Evolutionary conservation across 495 filamentous ascomycete species (phyloP).

Genomic region (Recurvomyces mirabilis): DNA sequence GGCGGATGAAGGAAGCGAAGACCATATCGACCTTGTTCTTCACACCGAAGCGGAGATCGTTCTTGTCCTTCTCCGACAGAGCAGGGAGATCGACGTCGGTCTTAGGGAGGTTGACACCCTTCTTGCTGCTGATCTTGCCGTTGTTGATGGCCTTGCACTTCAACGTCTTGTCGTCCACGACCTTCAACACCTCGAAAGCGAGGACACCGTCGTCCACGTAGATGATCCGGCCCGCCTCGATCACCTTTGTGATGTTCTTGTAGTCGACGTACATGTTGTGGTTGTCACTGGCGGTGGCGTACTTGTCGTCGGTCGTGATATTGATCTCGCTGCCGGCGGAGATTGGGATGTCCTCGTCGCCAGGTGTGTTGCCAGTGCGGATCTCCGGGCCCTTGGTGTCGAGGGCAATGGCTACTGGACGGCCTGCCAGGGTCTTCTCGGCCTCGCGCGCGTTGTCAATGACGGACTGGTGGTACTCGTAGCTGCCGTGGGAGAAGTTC

Average conservation of each 20-base stretch:
- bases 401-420: slow-evolving; percentile 89
- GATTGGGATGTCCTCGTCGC: slow-evolving; percentile 80
- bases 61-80: slow-evolving; percentile 96
- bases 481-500: slow-evolving; percentile 98
- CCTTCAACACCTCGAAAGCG: slow-evolving; percentile 81
- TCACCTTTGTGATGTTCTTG: slow-evolving; percentile 99
- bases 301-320: slow-evolving; percentile 96
- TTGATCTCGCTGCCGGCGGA: slow-evolving; percentile 69
- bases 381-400: slow-evolving; percentile 99
- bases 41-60: slow-evolving; percentile 85
- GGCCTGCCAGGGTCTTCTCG: slow-evolving; percentile 60
- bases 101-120: slow-evolving; percentile 97
- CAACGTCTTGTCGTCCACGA: slow-evolving; percentile 81
- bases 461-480: slow-evolving; percentile 94
- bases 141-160: slow-evolving; percentile 82
- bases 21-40: slow-evolving; percentile 98
- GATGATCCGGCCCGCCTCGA: slow-evolving; percentile 82
- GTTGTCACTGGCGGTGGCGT: slow-evolving; percentile 68
- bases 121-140: slow-evolving; percentile 93
- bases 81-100: slow-evolving; percentile 97
- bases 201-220: slow-evolving; percentile 98
- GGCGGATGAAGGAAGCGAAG: slow-evolving; percentile 96
- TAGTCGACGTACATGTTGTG: slow-evolving; percentile 99
- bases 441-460: slow-evolving; percentile 88
- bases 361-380: slow-evolving; percentile 82